phyloP scores from a whole-genome alignment of 2,329 filamentous ascomycete genomes.

The Cercospora sp. region DNA sequence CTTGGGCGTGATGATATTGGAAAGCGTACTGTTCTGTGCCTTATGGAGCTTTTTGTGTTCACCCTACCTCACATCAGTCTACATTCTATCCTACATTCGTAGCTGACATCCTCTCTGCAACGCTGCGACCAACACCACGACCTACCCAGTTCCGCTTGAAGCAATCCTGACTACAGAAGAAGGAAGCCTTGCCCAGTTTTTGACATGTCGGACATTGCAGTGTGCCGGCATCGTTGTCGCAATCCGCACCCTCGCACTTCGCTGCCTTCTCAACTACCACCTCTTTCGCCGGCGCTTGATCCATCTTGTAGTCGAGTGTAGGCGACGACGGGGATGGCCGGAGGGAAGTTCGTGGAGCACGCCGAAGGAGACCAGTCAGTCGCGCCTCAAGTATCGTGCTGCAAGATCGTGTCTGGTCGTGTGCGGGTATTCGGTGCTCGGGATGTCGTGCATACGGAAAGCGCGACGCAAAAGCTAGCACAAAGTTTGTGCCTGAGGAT shows the following conservation, averaged over 20 bases:
- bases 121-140: constrained; percentile 26
- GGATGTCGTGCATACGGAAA: not conserved
- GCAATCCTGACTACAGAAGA: constrained; percentile 97
- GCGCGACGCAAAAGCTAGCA: not conserved
- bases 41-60: constrained; percentile 86
- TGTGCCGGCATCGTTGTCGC: constrained; percentile 78
- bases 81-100: not conserved
- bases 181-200: constrained; percentile 86
- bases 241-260: constrained; percentile 80
- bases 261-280: constrained; percentile 52
- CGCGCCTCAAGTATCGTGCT: not conserved
- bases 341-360: not conserved
- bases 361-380: not conserved
- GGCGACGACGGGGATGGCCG: not conserved
- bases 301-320: constrained; percentile 24
- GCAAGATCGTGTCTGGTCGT: not conserved
- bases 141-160: constrained; percentile 98
- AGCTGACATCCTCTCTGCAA: constrained; percentile 29
- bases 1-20: constrained; percentile 75
- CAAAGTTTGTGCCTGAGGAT: not conserved
- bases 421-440: not conserved
- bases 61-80: constrained; percentile 53
- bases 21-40: constrained; percentile 67
- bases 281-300: constrained; percentile 40
- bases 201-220: constrained; percentile 95